A percentile compares a stretch with the other conserved stretches of the same genome.
phyloP scores from a whole-genome alignment of 2,329 filamentous ascomycete genomes.

The Trichophyton rubrum region DNA sequence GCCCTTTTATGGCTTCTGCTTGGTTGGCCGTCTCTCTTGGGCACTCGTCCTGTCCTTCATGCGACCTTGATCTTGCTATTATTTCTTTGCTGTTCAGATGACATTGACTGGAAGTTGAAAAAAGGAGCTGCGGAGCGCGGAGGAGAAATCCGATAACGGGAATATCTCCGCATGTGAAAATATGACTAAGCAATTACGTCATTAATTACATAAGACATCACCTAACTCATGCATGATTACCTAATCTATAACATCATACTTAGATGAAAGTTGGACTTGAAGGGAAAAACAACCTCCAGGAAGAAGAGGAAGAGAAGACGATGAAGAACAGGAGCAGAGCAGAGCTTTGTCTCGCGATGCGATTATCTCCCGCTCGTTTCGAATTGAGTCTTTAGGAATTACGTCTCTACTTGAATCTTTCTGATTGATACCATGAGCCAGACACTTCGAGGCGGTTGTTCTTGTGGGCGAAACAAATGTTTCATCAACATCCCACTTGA shows the following conservation, averaged over 20 bases:
- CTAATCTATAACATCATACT: neutral
- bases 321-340: neutral
- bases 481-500: slow-evolving; percentile 55
- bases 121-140: neutral
- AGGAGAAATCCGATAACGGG: neutral
- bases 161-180: neutral
- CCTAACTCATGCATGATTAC: neutral
- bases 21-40: neutral
- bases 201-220: neutral
- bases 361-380: neutral
- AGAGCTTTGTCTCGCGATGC: neutral
- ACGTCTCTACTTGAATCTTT: neutral
- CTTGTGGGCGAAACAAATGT: slow-evolving; percentile 78
- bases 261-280: neutral
- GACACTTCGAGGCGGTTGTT: slow-evolving; percentile 39
- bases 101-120: neutral
- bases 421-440: slow-evolving; percentile 9
- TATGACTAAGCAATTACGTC: neutral
- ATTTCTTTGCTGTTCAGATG: neutral
- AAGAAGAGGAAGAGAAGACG: neutral
- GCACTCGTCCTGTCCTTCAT: neutral
- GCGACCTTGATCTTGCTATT: neutral
- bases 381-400: neutral
- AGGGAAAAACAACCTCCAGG: neutral
- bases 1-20: neutral